Evolutionary conservation across 2,329 filamentous ascomycete species (phyloP), one percentile per base, ranked within the genome.

Genomic region (Botrytis hyacinthi): DNA sequence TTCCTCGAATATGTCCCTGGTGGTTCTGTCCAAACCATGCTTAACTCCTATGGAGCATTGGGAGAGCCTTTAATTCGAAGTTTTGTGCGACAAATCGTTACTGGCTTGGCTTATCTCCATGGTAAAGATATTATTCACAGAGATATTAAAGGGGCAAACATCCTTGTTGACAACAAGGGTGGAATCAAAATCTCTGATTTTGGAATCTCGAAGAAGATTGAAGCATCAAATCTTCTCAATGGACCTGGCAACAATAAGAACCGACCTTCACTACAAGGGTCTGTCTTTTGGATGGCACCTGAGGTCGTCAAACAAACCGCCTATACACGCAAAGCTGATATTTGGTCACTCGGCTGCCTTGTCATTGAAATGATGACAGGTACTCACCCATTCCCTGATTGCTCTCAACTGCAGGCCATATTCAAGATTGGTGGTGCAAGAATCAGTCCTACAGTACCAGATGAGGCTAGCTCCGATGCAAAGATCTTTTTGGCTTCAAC

Each of bases 281-380:
- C 94, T 40, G 96, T 99, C 70, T 99, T 98, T 85, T 99, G 96
- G 96, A 99, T 99, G 96, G 96, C 96, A 0, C 96, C 96, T 14
- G 96, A 99, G 84, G 96, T 99, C 32, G 96, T 99, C 76, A 96
- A 96, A 80, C 96, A 98, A 84, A 98, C 95, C 4, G 95, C 94
- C 9, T 98, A 99, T 84, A 98, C 95, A 8, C 94, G 95, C 84
- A 98, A 98, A 85, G 96, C 96, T 22, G 96, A 99, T 80, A 99
- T 99, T 78, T 99, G 96, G 96, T 97, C 94, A 63, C 88, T 99
- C 37, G 96, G 96, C 48, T 99, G 96, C 82, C 86, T 99, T 70
- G 94, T 99, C 22, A 95, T 99, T 37, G 96, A 99, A 85, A 99
- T 99, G 96, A 97, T 98, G 87, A 98, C 96, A 20, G 96, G 96